Percentiles rank a stretch among this genome's conserved stretches.
phyloP scores from a whole-genome alignment of 2,329 filamentous ascomycete genomes.

The Talaromyces sp. region DNA sequence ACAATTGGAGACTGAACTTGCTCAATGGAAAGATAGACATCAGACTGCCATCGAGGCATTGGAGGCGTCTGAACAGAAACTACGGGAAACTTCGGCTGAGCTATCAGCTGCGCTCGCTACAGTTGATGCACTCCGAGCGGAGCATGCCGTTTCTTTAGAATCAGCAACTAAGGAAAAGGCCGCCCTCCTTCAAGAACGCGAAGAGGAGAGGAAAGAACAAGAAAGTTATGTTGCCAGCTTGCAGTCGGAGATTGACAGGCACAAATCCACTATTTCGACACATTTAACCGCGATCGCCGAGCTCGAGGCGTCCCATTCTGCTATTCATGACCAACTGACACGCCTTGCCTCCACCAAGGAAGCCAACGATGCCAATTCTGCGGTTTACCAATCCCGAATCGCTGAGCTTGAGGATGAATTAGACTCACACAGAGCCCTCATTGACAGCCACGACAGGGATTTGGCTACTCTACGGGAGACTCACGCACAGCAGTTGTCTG shows the following conservation, averaged over 20 bases:
- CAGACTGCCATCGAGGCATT: conserved; percentile 66
- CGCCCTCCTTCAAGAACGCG: conserved; percentile 44
- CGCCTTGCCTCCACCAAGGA: conserved; percentile 61
- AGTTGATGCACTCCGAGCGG: conserved; percentile 45
- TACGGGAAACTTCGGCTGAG: conserved; percentile 68
- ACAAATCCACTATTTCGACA: conserved; percentile 68
- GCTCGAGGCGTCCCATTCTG: conserved; percentile 68
- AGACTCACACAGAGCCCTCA: conserved; percentile 51
- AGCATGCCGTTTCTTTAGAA: conserved; percentile 36
- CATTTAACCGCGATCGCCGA: conserved; percentile 68
- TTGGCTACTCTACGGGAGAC: conserved; percentile 52
- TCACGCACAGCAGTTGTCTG: conserved; percentile 46
- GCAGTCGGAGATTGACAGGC: conserved; percentile 73
- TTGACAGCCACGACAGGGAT: conserved; percentile 26
- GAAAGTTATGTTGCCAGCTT: conserved; percentile 59
- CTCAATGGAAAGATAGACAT: conserved; percentile 73
- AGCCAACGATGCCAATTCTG: conserved; percentile 51
- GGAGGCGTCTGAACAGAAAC: conserved; percentile 66
- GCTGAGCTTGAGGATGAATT: conserved; percentile 56
- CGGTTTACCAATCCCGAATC: conserved; percentile 42
- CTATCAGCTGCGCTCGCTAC: conserved; percentile 65
- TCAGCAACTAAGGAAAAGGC: conserved; percentile 33
- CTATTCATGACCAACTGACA: conserved; percentile 65
- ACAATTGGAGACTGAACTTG: conserved; percentile 67
- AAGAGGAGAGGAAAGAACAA: conserved; percentile 55